Evolutionary conservation across 441 rosid genomes (phyloP).

Genomic region (Geranium incanum): DNA sequence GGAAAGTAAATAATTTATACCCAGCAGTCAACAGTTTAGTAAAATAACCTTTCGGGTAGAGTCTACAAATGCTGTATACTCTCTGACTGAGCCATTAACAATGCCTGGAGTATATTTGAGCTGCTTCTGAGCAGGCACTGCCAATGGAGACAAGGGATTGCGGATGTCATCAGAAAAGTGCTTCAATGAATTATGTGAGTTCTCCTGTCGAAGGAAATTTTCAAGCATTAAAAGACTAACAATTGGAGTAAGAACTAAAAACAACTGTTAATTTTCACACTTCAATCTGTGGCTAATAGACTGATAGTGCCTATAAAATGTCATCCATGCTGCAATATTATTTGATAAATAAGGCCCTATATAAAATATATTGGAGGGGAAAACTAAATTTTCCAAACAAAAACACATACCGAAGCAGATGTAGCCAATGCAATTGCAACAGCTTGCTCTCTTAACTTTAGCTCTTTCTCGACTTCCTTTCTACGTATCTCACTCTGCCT

Average conservation of each 20-base stretch:
- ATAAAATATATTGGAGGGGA: slow-evolving; percentile 14
- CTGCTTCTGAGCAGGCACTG: slow-evolving; percentile 88
- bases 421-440: slow-evolving; percentile 57
- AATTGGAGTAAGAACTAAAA: slow-evolving; percentile 6
- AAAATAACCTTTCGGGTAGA: slow-evolving; percentile 57
- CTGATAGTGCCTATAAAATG: background rate
- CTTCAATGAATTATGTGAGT: slow-evolving; percentile 55
- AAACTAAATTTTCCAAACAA: slow-evolving; percentile 7
- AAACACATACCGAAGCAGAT: slow-evolving; percentile 42
- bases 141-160: slow-evolving; percentile 56
- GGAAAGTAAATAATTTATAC: slow-evolving; percentile 14
- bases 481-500: slow-evolving; percentile 68
- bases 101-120: slow-evolving; percentile 82
- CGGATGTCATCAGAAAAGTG: slow-evolving; percentile 51
- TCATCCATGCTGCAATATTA: no score
- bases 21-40: slow-evolving; percentile 9
- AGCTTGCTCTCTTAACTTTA: slow-evolving; percentile 72
- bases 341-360: no score
- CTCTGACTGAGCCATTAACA: slow-evolving; percentile 59
- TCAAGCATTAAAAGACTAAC: slow-evolving; percentile 17
- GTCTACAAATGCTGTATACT: slow-evolving; percentile 55
- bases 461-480: slow-evolving; percentile 80
- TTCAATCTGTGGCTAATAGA: slow-evolving; percentile 9
- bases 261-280: background rate
- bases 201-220: slow-evolving; percentile 40